A percentile compares a stretch with the other conserved stretches of the same genome.
These are phyloP conservation scores for Paramecium sonneborni DNA, from an alignment of 73 alveolate species.

Conservation along the genomic window DNA sequence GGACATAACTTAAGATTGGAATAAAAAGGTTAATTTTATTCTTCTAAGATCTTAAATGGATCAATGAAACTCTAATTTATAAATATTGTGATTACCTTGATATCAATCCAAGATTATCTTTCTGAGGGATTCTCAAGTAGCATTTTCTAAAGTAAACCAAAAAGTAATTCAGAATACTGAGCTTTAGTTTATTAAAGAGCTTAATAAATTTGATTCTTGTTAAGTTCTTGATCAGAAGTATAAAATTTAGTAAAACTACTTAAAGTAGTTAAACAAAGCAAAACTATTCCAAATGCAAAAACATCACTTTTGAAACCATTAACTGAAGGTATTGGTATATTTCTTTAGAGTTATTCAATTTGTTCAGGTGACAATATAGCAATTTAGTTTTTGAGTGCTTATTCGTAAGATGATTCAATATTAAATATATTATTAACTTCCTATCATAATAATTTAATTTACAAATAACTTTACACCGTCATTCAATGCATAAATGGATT, in stretches of 20 bases:
- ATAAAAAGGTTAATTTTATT: not conserved
- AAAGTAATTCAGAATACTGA: not conserved
- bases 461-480: not conserved
- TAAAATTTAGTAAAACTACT: not conserved
- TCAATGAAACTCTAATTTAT: not conserved
- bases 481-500: not conserved
- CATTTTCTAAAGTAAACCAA: not conserved
- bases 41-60: not conserved
- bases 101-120: conserved; percentile 6
- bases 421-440: not conserved
- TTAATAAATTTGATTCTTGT: not conserved
- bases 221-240: not conserved
- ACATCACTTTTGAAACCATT: not conserved
- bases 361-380: not conserved
- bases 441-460: not conserved
- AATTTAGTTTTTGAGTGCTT: not conserved
- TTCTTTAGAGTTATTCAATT: not conserved
- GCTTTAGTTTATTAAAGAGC: not conserved
- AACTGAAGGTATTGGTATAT: not conserved
- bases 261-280: not conserved
- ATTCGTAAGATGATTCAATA: not conserved
- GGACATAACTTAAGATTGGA: not conserved
- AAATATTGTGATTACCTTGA: not conserved
- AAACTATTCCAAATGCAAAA: not conserved
- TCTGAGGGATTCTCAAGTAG: not conserved